Base-by-base conservation (phyloP, 2,329 filamentous ascomycete genomes). In the Trichophyton verrucosum region DNA sequence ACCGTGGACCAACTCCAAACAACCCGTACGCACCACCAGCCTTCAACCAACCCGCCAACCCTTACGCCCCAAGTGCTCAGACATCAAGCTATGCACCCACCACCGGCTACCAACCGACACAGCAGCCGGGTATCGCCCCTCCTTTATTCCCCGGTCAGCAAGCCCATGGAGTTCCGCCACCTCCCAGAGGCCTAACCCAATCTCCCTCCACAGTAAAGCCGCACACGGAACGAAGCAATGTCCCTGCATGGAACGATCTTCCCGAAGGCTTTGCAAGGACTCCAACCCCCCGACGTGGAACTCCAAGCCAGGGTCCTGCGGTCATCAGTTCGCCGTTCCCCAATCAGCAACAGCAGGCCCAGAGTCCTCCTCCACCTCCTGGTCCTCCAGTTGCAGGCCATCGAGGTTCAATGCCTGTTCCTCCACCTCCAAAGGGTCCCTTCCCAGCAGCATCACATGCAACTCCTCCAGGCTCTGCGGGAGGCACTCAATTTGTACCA, bases 161-260 rank as follows among this genome's bases (percentile, higher is more conserved):
- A 65, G 65, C 73, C 70, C 36, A 44, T 42, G 64, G 68, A 70
- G 71, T 82, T 56, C 79, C 81, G 33, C 85, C 84, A 46, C 84
- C 84, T 61, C 85, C 85, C 59, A 83, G 87, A 64, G 84, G 83
- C 63, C 80, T 82, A 27, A 85, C 84, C 40, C 82, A 86, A n/a
- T 86, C 88, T 15, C 80, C 82, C 11, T 80, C 81, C 24, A 73
- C 77, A 15, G 80, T 84, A 46, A 86, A 90, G 22, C 84, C 88
- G 8, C 75, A 75, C 61, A 73, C 74, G 36, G 85, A 84, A 69
- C 78, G 83, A 61, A 86, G 85, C 69, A 86, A 87, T 65, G 86
- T 86, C 64, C 83, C 86, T 30, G 87, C 88, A 67, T 99, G 94
- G 94, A 99, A 99, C 67, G 94, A 99, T 73, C 87, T 95, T 58